phyloP scores from a whole-genome alignment of 176 grass and related monocot species.

The Phoenix dactylifera region DNA sequence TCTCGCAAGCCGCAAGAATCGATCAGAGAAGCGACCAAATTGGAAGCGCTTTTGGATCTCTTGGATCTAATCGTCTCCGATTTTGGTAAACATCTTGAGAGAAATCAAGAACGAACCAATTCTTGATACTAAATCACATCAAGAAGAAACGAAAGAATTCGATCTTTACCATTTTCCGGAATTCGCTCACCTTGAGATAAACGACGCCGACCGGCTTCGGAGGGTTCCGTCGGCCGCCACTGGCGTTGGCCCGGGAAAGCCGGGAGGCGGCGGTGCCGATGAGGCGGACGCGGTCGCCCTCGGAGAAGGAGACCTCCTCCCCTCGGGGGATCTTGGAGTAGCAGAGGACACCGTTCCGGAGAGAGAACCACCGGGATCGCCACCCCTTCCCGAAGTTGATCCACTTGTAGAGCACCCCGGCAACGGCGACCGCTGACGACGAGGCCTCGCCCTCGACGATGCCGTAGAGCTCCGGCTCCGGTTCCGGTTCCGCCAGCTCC shows the following conservation, averaged over 20 bases:
- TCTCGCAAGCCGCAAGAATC: no score
- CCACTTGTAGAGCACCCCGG: slow-evolving; percentile 84
- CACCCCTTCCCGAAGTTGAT: slow-evolving; percentile 88
- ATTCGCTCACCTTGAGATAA: slow-evolving; percentile 63
- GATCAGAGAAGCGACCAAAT: no score
- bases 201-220: slow-evolving; percentile 49
- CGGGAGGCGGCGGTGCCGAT: slow-evolving; percentile 39
- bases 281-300: slow-evolving; percentile 24
- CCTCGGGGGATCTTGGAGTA: slow-evolving; percentile 76
- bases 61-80: no score
- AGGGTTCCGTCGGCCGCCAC: slow-evolving; percentile 5
- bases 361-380: slow-evolving; percentile 78
- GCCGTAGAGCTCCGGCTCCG: background rate
- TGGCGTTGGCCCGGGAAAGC: background rate
- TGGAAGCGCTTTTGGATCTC: no score
- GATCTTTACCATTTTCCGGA: background rate
- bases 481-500: background rate
- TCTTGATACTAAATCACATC: background rate
- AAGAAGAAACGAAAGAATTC: background rate
- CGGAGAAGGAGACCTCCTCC: slow-evolving; percentile 2
- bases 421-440: slow-evolving; percentile 22
- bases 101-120: background rate
- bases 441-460: background rate
- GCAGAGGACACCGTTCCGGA: slow-evolving; percentile 65
- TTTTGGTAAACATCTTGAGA: no score